Base-by-base conservation (phyloP, 805 yeast species). In the Zygosaccharomyces bisporus region DNA sequence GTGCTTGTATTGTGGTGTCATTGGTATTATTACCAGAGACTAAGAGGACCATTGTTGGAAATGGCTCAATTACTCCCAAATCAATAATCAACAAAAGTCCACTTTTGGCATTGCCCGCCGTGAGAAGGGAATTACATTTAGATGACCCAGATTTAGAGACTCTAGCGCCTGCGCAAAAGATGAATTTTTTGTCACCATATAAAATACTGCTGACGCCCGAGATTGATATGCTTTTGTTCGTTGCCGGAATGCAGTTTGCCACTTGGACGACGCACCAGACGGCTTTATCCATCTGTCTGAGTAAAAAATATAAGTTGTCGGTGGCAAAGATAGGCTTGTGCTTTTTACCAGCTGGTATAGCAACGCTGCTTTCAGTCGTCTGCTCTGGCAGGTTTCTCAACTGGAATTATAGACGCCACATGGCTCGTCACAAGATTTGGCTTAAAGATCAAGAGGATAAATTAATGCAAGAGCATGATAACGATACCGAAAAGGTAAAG, bases 281-380 rank as follows among this genome's bases (percentile, higher is more conserved):
- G 0, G 74, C 88, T 0, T 61, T 84, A 45, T 72, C 89, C 0
- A 75, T 83, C 0, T 67, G 71, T 10, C 61, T 87, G 25, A 68
- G 76, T 24, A 60, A 61, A 6, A 50, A 66, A 4, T 86, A 86
- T 52, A 63, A 71, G 21, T 75, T 79, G 47, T 51, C 73, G 1
- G 74, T 80, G 1, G 65, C 77, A 35, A 71, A 77, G 36, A 77
- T 86, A 31, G 95, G 95, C 3, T 63, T 79, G 13, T 78, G 87
- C 44, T 88, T 80, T 56, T 68, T 88, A 33, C 84, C 95, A 3
- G 79, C 83, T 16, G 96, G 96, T 12, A 52, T 77, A 0, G 83
- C 83, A 8, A 77, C 86, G 3, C 60, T 85, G 12, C 31, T 71
- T 0, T 87, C 91, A 18, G 76, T 90, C 0, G 49, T 86, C 0